phyloP scores from a whole-genome alignment of 495 filamentous ascomycete species.

The Entonaema liquescens region DNA sequence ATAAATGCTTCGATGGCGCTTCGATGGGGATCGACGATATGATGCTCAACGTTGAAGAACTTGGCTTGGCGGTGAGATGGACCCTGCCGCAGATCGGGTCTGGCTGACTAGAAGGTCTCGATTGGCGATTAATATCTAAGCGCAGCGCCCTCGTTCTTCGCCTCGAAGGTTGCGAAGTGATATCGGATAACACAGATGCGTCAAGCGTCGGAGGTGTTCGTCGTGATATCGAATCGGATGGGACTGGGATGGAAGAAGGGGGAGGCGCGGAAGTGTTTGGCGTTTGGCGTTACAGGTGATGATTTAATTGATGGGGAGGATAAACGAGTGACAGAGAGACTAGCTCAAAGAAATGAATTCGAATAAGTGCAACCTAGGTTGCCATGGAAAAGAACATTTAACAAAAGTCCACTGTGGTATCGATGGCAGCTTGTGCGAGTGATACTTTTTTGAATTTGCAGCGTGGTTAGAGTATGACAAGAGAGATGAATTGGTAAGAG shows the following conservation, averaged over 20 bases:
- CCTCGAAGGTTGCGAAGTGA: background rate
- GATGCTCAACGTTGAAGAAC: conserved; percentile 26
- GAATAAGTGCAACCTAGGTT: conserved; percentile 43
- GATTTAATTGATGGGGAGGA: conserved; percentile 24
- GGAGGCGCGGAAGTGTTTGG: conserved; percentile 13
- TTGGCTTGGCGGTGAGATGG: conserved; percentile 41
- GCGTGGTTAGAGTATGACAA: conserved; percentile 24
- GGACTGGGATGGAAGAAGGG: conserved; percentile 23
- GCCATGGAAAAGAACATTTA: conserved; percentile 45
- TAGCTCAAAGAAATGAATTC: conserved; percentile 56
- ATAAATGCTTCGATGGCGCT: conserved; percentile 16
- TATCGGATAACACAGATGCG: conserved; percentile 10
- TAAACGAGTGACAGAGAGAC: conserved; percentile 63
- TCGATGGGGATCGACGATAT: conserved; percentile 37
- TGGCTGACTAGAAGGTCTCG: conserved; percentile 26
- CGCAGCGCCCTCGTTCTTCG: conserved; percentile 5
- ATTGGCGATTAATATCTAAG: conserved; percentile 33
- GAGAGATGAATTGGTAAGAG: conserved; percentile 6
- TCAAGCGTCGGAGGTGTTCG: conserved; percentile 16
- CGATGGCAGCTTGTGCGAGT: conserved; percentile 31
- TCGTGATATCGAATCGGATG: conserved; percentile 26
- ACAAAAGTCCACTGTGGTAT: conserved; percentile 29
- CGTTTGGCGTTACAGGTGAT: conserved; percentile 25
- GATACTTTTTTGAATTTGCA: conserved; percentile 15
- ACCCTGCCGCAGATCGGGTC: conserved; percentile 33